phyloP scores from a whole-genome alignment of 768 basidiomycete genomes.

The Russula ochroleuca region DNA sequence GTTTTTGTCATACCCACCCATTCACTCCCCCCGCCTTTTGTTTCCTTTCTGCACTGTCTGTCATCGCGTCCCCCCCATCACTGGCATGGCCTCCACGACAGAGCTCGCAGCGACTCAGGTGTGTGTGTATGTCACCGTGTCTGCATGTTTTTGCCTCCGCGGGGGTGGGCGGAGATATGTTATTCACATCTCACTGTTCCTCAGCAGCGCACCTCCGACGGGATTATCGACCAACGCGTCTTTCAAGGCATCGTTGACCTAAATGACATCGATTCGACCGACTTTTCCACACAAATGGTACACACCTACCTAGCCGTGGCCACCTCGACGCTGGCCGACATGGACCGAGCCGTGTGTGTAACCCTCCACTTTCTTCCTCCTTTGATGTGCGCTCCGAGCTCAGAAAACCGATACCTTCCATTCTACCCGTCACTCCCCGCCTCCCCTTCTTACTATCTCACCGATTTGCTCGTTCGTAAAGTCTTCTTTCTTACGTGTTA shows the following conservation, averaged over 20 bases:
- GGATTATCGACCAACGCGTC: conserved; percentile 15
- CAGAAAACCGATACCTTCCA: too few relatives aligned
- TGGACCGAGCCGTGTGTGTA: conserved; percentile 18
- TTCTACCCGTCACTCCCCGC: neutral
- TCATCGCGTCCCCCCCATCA: neutral
- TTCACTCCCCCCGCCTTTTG: too few relatives aligned
- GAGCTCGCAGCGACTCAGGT: neutral
- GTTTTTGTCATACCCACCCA: neutral
- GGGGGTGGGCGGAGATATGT: neutral
- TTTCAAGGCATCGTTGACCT: conserved; percentile 16
- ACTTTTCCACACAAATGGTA: conserved; percentile 21
- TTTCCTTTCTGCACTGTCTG: neutral
- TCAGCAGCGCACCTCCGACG: neutral
- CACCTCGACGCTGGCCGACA: conserved; percentile 11
- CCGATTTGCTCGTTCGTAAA: too few relatives aligned
- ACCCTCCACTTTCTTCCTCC: neutral
- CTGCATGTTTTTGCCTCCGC: neutral
- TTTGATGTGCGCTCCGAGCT: too few relatives aligned
- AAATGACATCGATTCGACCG: conserved; percentile 17
- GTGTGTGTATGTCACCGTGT: neutral
- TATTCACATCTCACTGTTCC: neutral
- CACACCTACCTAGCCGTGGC: conserved; percentile 12
- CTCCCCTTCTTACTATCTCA: neutral
- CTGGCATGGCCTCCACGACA: neutral
- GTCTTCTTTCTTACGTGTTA: neutral